Percentiles rank a stretch among this genome's conserved stretches.
These are phyloP conservation scores for Colletotrichum somersetense DNA, from an alignment of 2,329 filamentous ascomycete genomes.

Conservation along the genomic window DNA sequence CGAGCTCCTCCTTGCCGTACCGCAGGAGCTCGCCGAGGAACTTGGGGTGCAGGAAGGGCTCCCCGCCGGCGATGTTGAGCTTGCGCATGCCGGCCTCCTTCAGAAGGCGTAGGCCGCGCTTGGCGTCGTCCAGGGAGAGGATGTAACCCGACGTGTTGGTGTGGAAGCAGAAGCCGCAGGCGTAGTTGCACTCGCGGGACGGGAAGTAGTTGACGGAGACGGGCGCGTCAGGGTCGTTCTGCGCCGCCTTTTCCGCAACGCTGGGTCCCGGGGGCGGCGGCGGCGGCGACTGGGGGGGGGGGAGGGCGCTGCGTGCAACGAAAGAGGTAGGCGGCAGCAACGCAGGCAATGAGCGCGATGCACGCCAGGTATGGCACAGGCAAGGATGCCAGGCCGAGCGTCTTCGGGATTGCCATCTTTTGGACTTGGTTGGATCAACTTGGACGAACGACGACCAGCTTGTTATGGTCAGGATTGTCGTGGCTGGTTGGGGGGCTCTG, in stretches of 20 bases:
- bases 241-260: not conserved
- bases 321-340: too few relatives aligned
- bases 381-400: too few relatives aligned
- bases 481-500: too few relatives aligned
- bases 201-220: constrained; percentile 42
- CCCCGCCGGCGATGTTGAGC: constrained; percentile 68
- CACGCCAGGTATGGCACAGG: too few relatives aligned
- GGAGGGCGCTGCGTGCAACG: too few relatives aligned
- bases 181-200: constrained; percentile 42
- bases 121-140: constrained; percentile 55
- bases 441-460: too few relatives aligned
- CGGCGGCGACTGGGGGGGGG: too few relatives aligned
- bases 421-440: too few relatives aligned
- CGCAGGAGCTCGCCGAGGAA: constrained; percentile 57
- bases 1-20: constrained; percentile 62
- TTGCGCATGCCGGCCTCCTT: constrained; percentile 66
- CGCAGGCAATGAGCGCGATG: too few relatives aligned
- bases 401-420: too few relatives aligned
- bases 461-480: too few relatives aligned
- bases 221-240: constrained; percentile 16
- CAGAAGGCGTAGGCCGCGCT: constrained; percentile 59
- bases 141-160: constrained; percentile 63
- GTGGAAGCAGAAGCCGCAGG: constrained; percentile 69
- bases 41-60: constrained; percentile 64
- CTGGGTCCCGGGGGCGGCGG: too few relatives aligned